Percentiles rank a stretch among this genome's conserved stretches.
These are phyloP conservation scores for Trichoderma gamsii DNA, from an alignment of 495 filamentous ascomycete species.

Conservation along the genomic window DNA sequence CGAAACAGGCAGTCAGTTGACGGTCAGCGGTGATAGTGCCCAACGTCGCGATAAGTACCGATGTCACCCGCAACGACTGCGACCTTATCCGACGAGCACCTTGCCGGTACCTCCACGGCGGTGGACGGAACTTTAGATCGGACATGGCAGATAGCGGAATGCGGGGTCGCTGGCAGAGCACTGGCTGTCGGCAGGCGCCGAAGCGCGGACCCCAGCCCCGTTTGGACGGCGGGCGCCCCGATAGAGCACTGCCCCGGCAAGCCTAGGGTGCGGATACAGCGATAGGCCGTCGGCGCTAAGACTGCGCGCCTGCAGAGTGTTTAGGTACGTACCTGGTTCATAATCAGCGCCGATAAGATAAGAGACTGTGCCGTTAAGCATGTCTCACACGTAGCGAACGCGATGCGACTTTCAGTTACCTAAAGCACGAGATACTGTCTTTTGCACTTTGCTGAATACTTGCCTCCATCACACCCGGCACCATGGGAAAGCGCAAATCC, in stretches of 20 bases:
- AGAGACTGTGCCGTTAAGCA: background rate
- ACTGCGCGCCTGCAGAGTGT: background rate
- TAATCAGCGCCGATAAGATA: slow-evolving; percentile 9
- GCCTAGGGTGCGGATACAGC: background rate
- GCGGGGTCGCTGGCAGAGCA: background rate
- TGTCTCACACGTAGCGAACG: background rate
- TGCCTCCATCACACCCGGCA: background rate
- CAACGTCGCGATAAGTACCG: no score
- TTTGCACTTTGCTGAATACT: background rate
- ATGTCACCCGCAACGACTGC: no score
- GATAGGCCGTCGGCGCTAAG: background rate
- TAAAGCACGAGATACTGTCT: background rate
- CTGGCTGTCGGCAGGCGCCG: slow-evolving; percentile 4
- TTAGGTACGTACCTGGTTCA: background rate
- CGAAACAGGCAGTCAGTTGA: no score
- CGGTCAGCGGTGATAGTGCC: no score
- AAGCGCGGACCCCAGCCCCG: slow-evolving; percentile 4
- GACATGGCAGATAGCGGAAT: background rate
- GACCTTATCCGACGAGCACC: background rate
- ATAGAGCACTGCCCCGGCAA: background rate
- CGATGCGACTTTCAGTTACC: slow-evolving; percentile 5
- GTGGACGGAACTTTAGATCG: background rate
- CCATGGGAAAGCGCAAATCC: slow-evolving; percentile 91
- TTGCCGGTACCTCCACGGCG: background rate
- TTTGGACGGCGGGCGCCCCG: background rate